Conservation (phyloP, 2,329 filamentous ascomycete species). For the Xylaria sp. region DNA sequence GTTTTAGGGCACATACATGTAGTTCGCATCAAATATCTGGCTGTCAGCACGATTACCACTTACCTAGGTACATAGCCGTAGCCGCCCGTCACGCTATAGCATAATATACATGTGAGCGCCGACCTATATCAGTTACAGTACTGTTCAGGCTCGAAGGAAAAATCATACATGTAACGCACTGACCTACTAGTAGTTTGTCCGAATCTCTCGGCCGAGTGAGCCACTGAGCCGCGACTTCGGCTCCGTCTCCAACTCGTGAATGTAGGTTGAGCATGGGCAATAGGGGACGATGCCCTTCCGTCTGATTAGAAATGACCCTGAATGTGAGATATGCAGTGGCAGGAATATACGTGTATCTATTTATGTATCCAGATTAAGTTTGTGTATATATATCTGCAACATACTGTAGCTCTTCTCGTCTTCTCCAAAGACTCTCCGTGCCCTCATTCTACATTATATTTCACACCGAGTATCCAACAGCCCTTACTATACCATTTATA, state of each 20-base stretch:
- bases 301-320: neutral
- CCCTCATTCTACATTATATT: neutral
- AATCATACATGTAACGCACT: no score
- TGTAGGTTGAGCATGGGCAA: neutral
- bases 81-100: neutral
- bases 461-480: neutral
- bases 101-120: neutral
- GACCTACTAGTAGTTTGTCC: neutral
- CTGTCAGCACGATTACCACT: no score
- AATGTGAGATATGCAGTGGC: neutral
- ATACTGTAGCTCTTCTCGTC: neutral
- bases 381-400: constrained; percentile 23
- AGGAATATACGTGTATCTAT: neutral
- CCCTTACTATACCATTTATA: neutral
- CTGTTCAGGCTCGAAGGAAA: neutral
- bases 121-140: neutral
- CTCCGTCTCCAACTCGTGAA: constrained; percentile 6
- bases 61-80: neutral
- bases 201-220: constrained; percentile 27
- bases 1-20: no score
- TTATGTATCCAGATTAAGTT: neutral
- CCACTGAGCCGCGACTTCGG: constrained; percentile 9
- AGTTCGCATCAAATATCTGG: no score
- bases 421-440: neutral
- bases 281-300: neutral